A percentile compares a stretch with the other conserved stretches of the same genome.
These are phyloP conservation scores for Cytospora schulzeri DNA, from an alignment of 2,329 filamentous ascomycete species.

Conservation along the genomic window DNA sequence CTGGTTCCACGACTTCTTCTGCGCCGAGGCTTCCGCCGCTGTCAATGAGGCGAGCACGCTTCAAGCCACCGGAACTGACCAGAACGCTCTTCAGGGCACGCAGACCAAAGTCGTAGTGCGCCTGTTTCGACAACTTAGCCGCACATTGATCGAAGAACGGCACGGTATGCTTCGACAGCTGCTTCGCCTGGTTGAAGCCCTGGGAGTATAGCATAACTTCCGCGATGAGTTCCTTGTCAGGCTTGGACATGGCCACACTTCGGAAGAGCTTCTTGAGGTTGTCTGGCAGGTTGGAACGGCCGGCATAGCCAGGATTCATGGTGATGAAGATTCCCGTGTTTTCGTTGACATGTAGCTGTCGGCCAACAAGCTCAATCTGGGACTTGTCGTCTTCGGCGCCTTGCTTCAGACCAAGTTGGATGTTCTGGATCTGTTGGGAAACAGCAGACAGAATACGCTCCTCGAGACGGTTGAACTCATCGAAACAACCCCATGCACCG, in stretches of 20 bases:
- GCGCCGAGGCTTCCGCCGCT: conserved; percentile 59
- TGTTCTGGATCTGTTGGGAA: conserved; percentile 99
- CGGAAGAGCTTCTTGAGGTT: conserved; percentile 99
- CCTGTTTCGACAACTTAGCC: conserved; percentile 83
- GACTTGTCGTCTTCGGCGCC: conserved; percentile 78
- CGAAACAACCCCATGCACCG: conserved; percentile 98
- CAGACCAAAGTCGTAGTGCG: conserved; percentile 98
- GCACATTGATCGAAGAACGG: conserved; percentile 97
- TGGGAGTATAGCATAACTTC: conserved; percentile 99
- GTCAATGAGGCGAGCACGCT: conserved; percentile 74
- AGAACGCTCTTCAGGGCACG: conserved; percentile 98
- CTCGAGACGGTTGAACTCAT: conserved; percentile 99
- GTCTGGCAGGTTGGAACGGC: conserved; percentile 95
- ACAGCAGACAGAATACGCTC: conserved; percentile 97
- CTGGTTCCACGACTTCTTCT: conserved; percentile 81
- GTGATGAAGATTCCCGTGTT: conserved; percentile 99
- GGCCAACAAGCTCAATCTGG: conserved; percentile 92
- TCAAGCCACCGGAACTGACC: conserved; percentile 94
- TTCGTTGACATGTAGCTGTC: conserved; percentile 83
- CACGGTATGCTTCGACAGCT: conserved; percentile 90
- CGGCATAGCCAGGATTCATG: conserved; percentile 99
- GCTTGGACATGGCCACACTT: conserved; percentile 99
- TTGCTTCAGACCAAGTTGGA: conserved; percentile 91
- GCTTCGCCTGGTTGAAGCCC: conserved; percentile 95
- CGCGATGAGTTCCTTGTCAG: conserved; percentile 98